Evolutionary conservation across 2,329 filamentous ascomycete genomes (phyloP).

Genomic region (Scedosporium dehoogii): DNA sequence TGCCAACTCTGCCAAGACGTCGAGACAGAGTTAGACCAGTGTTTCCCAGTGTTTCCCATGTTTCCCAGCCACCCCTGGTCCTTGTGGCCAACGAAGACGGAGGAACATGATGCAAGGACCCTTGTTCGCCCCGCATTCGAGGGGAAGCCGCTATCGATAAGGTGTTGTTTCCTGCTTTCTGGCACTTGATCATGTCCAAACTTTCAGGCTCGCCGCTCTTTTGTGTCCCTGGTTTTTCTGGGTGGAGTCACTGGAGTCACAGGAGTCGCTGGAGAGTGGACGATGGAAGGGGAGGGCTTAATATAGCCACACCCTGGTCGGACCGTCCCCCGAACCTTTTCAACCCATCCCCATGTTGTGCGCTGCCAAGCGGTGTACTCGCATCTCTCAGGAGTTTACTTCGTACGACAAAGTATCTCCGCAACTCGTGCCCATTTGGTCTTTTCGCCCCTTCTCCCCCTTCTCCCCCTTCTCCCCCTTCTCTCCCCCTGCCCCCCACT

Average conservation of each 20-base stretch:
- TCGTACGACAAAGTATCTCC: too few species aligned
- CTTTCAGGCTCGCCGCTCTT: not conserved
- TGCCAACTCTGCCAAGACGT: not conserved
- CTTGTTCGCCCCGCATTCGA: not conserved
- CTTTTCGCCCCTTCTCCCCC: too few species aligned
- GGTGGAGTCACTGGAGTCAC: not conserved
- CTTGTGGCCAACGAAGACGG: not conserved
- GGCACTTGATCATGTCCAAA: not conserved
- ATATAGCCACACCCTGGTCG: not conserved
- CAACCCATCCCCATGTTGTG: too few species aligned
- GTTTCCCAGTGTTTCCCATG: not conserved
- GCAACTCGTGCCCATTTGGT: too few species aligned
- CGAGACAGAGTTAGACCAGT: not conserved
- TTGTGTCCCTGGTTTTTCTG: not conserved
- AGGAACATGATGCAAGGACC: not conserved
- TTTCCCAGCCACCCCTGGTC: constrained; percentile 1
- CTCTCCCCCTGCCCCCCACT: not conserved
- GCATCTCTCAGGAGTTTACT: too few species aligned
- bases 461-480: not conserved
- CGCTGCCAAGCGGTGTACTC: too few species aligned
- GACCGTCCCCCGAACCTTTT: too few species aligned
- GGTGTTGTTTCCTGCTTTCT: not conserved
- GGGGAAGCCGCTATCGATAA: constrained; percentile 3
- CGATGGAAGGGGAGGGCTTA: not conserved
- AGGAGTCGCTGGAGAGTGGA: too few species aligned